Percentiles rank a stretch among this genome's conserved stretches.
phyloP scores from a whole-genome alignment of 208 protist genomes.

The Herpetomonas samuelpessoai region DNA sequence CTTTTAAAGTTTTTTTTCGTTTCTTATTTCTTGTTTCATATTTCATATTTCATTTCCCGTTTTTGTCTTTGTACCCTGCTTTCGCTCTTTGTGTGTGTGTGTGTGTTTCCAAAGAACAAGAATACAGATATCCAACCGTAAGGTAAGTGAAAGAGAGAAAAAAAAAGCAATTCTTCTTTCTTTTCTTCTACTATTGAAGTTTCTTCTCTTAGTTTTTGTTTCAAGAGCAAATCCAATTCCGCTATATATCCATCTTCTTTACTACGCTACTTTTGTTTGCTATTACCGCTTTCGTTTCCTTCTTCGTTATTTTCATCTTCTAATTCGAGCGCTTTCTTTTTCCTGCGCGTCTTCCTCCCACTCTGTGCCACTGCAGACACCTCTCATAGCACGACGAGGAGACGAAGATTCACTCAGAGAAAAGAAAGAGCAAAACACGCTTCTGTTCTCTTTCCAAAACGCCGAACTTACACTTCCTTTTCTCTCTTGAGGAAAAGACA shows the following conservation, averaged over 20 bases:
- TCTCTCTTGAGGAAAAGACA: no score
- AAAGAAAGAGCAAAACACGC: no score
- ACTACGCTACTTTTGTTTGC: no score
- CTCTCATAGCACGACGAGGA: background rate
- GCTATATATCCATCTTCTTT: no score
- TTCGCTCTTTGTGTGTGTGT: constrained; percentile 4
- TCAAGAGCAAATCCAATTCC: no score
- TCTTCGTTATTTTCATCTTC: no score
- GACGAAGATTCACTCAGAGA: background rate
- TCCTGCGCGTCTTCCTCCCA: no score
- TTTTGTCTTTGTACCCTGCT: constrained; percentile 7
- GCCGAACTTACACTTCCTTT: no score
- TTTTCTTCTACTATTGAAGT: constrained; percentile 3
- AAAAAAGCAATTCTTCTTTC: constrained; percentile 1
- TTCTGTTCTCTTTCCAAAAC: no score
- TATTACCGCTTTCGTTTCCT: background rate
- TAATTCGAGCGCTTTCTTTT: no score
- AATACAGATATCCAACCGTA: constrained; percentile 13
- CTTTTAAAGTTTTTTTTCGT: constrained; percentile 4
- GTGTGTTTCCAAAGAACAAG: background rate
- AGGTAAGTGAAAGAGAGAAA: constrained; percentile 5
- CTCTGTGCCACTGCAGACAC: no score
- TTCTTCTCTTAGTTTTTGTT: background rate
- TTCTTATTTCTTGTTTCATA: constrained; percentile 3
- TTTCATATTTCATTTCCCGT: background rate